Evolutionary conservation across 208 protist species (phyloP), one percentile per base, ranked within the genome.

Genomic region (Trypanosoma boissoni): DNA sequence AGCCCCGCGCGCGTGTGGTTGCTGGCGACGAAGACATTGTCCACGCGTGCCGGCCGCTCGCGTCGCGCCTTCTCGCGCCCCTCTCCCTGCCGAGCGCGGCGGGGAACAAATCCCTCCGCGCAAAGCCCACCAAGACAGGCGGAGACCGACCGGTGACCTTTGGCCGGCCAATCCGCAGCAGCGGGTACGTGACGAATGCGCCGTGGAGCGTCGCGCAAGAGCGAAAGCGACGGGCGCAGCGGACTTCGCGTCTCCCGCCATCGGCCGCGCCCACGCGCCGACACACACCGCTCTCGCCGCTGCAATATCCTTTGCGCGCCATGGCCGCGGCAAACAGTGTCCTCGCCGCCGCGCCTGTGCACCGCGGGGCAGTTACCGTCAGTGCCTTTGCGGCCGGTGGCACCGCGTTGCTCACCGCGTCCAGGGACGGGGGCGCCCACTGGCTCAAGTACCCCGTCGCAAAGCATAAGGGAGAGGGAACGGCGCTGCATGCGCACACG

Each of bases 401-500:
- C 24, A 61, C 70, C 5, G 67, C 68, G 1, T 50, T 94, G 3
- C 26, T 92, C 21, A 83, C 78, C 16, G 62, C 59, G 9, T 70
- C 80, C 42, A 62, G 57, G 43, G 80, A 89, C 36, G 62, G 61
- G 27, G 61, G 63, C 29, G 69, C 56, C 24, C 52, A 80, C 53
- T 66, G 60, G 18, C 52, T 90, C 14, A 76, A 77, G 62, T 83
- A 76, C 54, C 83, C 83, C 23, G 58, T 87, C 3, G 71, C 54
- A 5, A 74, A 75, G 45, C 59, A 74, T 43, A 62, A 76, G 2
- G 78, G 72, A 2, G 72, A 46, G 1, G 79, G 76, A 0, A 54
- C 41, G 1, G 41, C 57, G 41, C 51, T 91, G 52, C 37, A 58
- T 23, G 72, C 70, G 5, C 70, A 83, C 58, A 56, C 23, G 0